Evolutionary conservation across 257 asterid genomes (phyloP).

Genomic region (Jasminum sambac): DNA sequence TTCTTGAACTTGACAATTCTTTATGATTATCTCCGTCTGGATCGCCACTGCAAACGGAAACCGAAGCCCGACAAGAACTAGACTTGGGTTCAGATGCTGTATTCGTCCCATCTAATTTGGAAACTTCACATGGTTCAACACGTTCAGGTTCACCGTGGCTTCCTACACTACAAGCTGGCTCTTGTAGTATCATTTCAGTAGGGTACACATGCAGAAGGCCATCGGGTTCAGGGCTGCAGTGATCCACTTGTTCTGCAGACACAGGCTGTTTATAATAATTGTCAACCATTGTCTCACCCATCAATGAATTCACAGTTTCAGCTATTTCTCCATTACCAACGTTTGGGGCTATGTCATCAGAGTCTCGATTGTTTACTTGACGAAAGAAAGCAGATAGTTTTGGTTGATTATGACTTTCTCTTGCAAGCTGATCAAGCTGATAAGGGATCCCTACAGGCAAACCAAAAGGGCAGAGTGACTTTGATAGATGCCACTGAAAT

Average conservation of each 20-base stretch:
- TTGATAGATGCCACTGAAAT: slow-evolving; percentile 7
- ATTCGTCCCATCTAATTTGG: slow-evolving; percentile 35
- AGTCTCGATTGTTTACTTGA: slow-evolving; percentile 34
- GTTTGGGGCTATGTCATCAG: slow-evolving; percentile 36
- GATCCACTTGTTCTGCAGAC: slow-evolving; percentile 36
- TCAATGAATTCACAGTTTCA: slow-evolving; percentile 34
- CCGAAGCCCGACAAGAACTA: slow-evolving; percentile 32
- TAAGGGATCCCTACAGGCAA: slow-evolving; percentile 73
- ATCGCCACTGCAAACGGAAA: slow-evolving; percentile 37
- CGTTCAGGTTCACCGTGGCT: slow-evolving; percentile 41
- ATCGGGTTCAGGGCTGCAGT: slow-evolving; percentile 29
- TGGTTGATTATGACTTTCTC: slow-evolving; percentile 65
- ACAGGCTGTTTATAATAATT: slow-evolving; percentile 34
- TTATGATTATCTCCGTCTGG: slow-evolving; percentile 25
- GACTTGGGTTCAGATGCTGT: slow-evolving; percentile 37
- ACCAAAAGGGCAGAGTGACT: slow-evolving; percentile 20
- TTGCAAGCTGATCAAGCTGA: slow-evolving; percentile 83
- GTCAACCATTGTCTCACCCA: slow-evolving; percentile 29
- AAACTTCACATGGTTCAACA: slow-evolving; percentile 40
- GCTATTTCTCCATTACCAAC: slow-evolving; percentile 30
- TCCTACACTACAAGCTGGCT: slow-evolving; percentile 42
- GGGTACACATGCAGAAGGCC: slow-evolving; percentile 33
- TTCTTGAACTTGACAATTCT: slow-evolving; percentile 51
- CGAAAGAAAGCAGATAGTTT: slow-evolving; percentile 75
- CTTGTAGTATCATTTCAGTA: slow-evolving; percentile 37